These are phyloP conservation scores for Salvia splendens DNA, from an alignment of 257 asterid species.

Conservation along the genomic window DNA sequence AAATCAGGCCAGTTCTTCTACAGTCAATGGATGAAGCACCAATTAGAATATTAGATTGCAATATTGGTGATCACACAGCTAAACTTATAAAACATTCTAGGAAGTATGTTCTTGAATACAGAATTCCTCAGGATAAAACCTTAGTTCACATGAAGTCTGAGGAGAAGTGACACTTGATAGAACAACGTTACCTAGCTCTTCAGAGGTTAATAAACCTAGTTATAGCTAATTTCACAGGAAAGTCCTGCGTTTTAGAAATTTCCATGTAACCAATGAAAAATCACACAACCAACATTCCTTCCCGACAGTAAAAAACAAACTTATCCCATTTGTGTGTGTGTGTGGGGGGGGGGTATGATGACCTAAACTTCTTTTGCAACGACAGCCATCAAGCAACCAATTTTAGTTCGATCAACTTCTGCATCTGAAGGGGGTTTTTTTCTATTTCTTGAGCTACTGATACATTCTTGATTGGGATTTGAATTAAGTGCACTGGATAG, in stretches of 20 bases:
- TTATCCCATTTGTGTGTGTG: not conserved
- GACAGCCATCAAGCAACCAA: not conserved
- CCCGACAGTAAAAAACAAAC: not conserved
- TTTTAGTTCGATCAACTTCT: conserved; percentile 19
- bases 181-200: conserved; percentile 8
- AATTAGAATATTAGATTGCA: too few species aligned
- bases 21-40: too few species aligned
- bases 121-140: not conserved
- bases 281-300: not conserved
- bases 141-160: not conserved
- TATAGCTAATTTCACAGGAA: not conserved
- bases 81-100: not conserved
- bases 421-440: not conserved
- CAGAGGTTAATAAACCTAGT: not conserved
- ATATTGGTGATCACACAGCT: not conserved
- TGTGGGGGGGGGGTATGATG: not conserved
- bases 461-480: conserved; percentile 4
- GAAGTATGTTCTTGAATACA: conserved; percentile 9
- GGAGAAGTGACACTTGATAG: conserved; percentile 13
- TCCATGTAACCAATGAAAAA: not conserved
- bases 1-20: conserved; percentile 4
- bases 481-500: conserved; percentile 2
- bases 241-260: not conserved
- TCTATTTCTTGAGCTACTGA: conserved; percentile 2
- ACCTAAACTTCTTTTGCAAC: conserved; percentile 25